A percentile compares a stretch with the other conserved stretches of the same genome.
Evolutionary conservation across 495 filamentous ascomycete species (phyloP).

Genomic region (Xylaria intraflava): DNA sequence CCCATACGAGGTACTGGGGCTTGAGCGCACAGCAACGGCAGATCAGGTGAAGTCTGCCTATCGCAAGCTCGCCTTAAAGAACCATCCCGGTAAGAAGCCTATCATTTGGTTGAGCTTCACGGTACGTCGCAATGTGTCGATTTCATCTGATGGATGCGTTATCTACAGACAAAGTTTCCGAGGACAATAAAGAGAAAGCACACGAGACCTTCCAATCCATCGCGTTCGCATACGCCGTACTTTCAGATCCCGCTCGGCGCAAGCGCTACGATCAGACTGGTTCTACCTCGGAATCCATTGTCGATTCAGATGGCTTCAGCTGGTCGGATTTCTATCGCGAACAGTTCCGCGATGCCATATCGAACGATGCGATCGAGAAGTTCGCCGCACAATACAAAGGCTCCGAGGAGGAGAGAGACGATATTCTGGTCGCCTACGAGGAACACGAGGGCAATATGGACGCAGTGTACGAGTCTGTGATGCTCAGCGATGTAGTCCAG

Average conservation of each 20-base stretch:
- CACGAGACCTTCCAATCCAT: conserved; percentile 78
- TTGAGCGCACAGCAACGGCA: conserved; percentile 57
- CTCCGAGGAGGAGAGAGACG: conserved; percentile 75
- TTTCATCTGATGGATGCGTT: conserved; percentile 1
- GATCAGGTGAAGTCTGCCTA: conserved; percentile 80
- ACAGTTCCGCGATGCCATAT: conserved; percentile 69
- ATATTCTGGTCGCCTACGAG: conserved; percentile 70
- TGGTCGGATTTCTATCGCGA: conserved; percentile 83
- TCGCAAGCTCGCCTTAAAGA: conserved; percentile 78
- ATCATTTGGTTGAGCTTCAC: conserved; percentile 45
- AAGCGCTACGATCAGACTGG: conserved; percentile 84
- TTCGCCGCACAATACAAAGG: conserved; percentile 73
- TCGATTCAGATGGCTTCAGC: conserved; percentile 71
- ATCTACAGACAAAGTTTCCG: conserved; percentile 62
- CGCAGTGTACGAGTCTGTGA: conserved; percentile 68
- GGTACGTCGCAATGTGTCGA: conserved; percentile 49
- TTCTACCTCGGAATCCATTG: conserved; percentile 67
- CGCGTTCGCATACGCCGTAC: conserved; percentile 87
- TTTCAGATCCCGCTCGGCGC: conserved; percentile 72
- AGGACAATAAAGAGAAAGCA: conserved; percentile 58
- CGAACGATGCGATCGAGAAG: conserved; percentile 58
- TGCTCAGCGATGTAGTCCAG: conserved; percentile 76
- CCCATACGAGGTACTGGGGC: conserved; percentile 75
- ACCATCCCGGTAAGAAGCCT: conserved; percentile 81
- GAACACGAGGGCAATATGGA: conserved; percentile 65